Base-by-base conservation (phyloP, 75 land plant species). In the Cunninghamia lanceolata region DNA sequence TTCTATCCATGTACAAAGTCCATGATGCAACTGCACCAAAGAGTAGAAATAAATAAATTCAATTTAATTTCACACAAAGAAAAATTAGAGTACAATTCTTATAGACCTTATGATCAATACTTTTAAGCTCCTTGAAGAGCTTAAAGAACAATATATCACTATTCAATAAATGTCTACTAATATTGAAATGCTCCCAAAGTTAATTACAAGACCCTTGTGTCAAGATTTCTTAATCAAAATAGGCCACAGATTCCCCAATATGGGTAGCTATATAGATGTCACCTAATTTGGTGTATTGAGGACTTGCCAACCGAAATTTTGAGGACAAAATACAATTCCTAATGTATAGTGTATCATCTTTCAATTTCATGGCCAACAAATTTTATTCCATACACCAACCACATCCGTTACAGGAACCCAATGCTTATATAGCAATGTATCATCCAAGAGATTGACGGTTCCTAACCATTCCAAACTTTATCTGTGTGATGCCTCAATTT, bases 401-500 rank as follows among this genome's bases (percentile, higher is more conserved):
- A 25, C 9, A 63, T 25, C 68, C 28, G 9, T 28, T 63, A 4
- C 28, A 28, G n/a, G 68, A 21, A 5, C n/a, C n/a, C 1, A 5
- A 19, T 56, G 63, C 25, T 63, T 63, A 63, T 25, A 63, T 63
- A 25, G 66, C 25, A 59, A 21, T 59, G 6, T 25, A 63, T 63
- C 68, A 63, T 63, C 75, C 75, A 34, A n/a, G 38, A 34, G 13
- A 34, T 73, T 10, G 3, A 11, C 34, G 36, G 36, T 73, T 73
- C 36, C 75, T 11, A n/a, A 34, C 14, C 16, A 5, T 2, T 1
- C 36, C 36, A 9, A 73, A 73, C 3, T 10, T 59, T 70, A 63
- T 84, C 82, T 53, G 14, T 84, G 77, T 30, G 85, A 84, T 21
- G 85, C 73, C 82, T 73, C 86, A 34, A 86, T 84, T 75, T 86